These are phyloP conservation scores for Auriscalpium orientale DNA, from an alignment of 768 basidiomycete species.

Conservation along the genomic window DNA sequence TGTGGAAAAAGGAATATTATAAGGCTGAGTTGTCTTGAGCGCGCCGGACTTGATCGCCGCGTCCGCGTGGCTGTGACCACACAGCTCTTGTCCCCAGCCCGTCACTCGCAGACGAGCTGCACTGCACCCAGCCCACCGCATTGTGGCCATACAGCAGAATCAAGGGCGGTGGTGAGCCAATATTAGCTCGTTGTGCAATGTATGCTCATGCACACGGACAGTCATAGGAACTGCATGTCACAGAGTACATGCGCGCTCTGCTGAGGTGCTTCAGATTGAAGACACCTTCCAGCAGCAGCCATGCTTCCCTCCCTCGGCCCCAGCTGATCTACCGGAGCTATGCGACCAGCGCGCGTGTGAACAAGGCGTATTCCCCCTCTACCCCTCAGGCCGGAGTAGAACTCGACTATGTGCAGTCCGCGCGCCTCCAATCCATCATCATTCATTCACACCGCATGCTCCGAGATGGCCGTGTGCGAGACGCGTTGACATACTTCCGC, in stretches of 20 bases:
- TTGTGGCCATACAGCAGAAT: too few species aligned
- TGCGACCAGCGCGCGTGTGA: not conserved
- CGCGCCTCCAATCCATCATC: not conserved
- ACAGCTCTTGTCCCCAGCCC: not conserved
- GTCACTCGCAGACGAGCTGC: too few species aligned
- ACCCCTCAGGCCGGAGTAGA: not conserved
- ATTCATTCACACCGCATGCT: not conserved
- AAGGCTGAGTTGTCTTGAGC: not conserved
- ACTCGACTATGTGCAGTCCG: not conserved
- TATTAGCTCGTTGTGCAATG: too few species aligned
- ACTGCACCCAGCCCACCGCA: too few species aligned
- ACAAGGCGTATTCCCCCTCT: not conserved
- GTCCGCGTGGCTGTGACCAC: not conserved
- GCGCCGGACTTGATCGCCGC: not conserved
- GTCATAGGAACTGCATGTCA: too few species aligned
- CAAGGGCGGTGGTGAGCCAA: too few species aligned
- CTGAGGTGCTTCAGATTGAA: not conserved
- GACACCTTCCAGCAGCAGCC: not conserved
- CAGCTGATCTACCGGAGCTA: not conserved
- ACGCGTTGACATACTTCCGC: not conserved
- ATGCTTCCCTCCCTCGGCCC: not conserved
- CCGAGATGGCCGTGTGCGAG: not conserved
- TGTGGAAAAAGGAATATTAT: not conserved
- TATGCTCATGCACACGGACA: too few species aligned
- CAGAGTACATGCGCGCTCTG: not conserved